Evolutionary conservation across 176 grass and related monocot species (phyloP), one percentile per base, ranked within the genome.

Genomic region (Chloris gayana): DNA sequence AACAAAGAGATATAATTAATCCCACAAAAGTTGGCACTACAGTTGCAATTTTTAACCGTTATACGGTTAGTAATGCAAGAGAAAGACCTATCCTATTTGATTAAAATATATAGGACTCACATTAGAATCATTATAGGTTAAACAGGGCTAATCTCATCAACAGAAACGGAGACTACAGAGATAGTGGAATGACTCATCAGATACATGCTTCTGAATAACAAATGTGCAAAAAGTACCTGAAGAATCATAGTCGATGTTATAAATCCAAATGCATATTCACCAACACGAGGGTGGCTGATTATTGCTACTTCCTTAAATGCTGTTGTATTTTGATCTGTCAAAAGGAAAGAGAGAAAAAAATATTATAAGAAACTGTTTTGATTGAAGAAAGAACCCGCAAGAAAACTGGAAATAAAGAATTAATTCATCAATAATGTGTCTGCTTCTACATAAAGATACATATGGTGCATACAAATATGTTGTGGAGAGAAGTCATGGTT

Each of bases 191-290:
- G 17, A 34, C 75, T 57, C n/a, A 58, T 39, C 14, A 69, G 22
- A 27, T 14, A 17, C 22, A 56, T 54, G 50, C 1, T 56, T 39
- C 3, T 67, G 63, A 74, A 86, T 60, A n/a, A 1, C 5, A 69
- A 64, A 49, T 31, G 72, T 32, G 64, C 57, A 72, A 85, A 26
- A 81, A 81, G 21, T 89, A 99, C 96, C 92, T 95, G 96, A 91
- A 99, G 96, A 83, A 82, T 63, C 84, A 99, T 70, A 2, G 88
- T 89, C 10, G 96, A 99, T 62, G 92, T 98, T 71, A 98, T 98
- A 13, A 98, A 98, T 79, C 96, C 96, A 89, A 98, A 98, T 87
- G 96, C 96, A 65, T 98, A 98, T 88, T 98, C 96, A 33, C 96
- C 96, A 82, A 91, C 82, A 63, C 90, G 90, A 25, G 96, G 96